Percentiles rank a stretch among this genome's conserved stretches.
phyloP scores from a whole-genome alignment of 768 basidiomycete genomes.

The Lactarius vividus region DNA sequence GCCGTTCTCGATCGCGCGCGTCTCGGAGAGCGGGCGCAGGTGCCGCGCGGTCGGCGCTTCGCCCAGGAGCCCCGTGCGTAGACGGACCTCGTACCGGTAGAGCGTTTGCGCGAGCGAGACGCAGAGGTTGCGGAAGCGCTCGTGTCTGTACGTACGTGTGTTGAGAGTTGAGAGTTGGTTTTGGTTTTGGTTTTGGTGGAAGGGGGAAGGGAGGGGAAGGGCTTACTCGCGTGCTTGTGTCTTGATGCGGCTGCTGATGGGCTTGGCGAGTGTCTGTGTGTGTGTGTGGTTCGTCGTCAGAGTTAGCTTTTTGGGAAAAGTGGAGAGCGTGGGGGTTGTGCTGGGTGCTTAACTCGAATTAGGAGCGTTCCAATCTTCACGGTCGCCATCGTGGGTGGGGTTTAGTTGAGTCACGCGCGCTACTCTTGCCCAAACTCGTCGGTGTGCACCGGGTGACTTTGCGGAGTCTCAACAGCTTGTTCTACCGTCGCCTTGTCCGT shows the following conservation, averaged over 20 bases:
- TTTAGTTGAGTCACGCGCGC: too few relatives aligned
- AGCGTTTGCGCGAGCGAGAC: slow-evolving; percentile 72
- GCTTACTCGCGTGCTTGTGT: slow-evolving; percentile 70
- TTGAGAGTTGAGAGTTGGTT: too few relatives aligned
- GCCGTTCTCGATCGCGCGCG: slow-evolving; percentile 83
- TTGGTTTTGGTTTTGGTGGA: background rate
- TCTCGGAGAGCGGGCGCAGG: slow-evolving; percentile 75
- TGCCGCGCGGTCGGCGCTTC: slow-evolving; percentile 59
- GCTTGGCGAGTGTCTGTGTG: slow-evolving; percentile 78
- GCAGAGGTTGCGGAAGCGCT: slow-evolving; percentile 66
- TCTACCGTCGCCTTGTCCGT: background rate
- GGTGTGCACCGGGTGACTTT: too few relatives aligned
- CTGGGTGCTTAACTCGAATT: slow-evolving; percentile 55
- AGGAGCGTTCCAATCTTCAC: slow-evolving; percentile 72
- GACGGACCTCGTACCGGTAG: slow-evolving; percentile 68
- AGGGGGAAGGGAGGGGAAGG: background rate
- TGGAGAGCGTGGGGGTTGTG: too few relatives aligned
- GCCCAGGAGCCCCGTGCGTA: slow-evolving; percentile 74
- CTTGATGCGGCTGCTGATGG: slow-evolving; percentile 67
- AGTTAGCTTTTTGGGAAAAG: background rate
- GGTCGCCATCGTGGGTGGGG: slow-evolving; percentile 59
- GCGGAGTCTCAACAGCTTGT: background rate
- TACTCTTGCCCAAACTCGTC: too few relatives aligned
- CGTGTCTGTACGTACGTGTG: too few relatives aligned
- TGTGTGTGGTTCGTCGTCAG: too few relatives aligned